Conservation (phyloP, 208 protist genomes). For the Leishmania tarentolae region DNA sequence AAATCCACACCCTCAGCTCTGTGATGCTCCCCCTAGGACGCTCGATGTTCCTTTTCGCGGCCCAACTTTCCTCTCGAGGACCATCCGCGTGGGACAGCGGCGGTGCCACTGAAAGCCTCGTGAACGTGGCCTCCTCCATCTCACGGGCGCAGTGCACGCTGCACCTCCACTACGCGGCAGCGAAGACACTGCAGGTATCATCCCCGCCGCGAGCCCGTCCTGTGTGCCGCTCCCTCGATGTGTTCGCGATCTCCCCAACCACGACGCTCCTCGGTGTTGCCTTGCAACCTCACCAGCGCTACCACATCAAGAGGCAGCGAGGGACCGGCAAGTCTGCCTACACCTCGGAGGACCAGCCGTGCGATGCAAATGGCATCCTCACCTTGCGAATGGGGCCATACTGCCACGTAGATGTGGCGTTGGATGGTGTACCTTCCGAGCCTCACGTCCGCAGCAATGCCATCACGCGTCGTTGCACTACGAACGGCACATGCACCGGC, state of each 20-base stretch:
- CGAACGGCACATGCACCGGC: not conserved
- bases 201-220: not conserved
- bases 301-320: constrained; percentile 25
- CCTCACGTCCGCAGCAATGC: not conserved
- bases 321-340: not conserved
- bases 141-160: constrained; percentile 29
- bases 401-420: constrained; percentile 25
- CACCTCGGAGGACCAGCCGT: not conserved
- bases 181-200: not conserved
- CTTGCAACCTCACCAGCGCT: constrained; percentile 44
- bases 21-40: constrained; percentile 19
- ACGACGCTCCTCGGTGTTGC: constrained; percentile 34
- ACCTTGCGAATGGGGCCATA: constrained; percentile 20
- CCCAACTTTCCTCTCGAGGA: not conserved
- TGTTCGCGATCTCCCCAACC: constrained; percentile 15
- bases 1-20: not conserved
- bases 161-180: constrained; percentile 18
- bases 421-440: constrained; percentile 1
- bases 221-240: constrained; percentile 24
- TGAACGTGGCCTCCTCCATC: constrained; percentile 3
- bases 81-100: not conserved
- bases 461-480: not conserved
- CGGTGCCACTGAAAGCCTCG: not conserved
- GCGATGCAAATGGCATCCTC: constrained; percentile 5
- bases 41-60: not conserved